These are phyloP conservation scores for Wallacemonas sp. DNA, from an alignment of 208 protist genomes.

Conservation along the genomic window DNA sequence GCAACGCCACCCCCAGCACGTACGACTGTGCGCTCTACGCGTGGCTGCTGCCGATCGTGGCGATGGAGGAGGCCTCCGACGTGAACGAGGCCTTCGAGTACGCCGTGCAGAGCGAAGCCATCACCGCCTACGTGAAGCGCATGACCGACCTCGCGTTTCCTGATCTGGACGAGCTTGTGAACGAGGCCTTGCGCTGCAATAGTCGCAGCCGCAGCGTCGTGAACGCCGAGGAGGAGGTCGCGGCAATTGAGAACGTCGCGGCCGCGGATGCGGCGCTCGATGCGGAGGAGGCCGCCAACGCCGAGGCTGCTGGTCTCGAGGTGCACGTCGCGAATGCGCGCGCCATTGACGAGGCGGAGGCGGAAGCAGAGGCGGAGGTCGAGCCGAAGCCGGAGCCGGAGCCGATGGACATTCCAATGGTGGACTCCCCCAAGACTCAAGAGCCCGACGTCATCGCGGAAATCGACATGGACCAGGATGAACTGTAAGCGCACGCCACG, in stretches of 20 bases:
- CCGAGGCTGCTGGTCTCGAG: background rate
- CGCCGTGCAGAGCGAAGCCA: constrained; percentile 43
- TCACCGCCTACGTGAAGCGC: constrained; percentile 55
- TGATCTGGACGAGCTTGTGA: constrained; percentile 37
- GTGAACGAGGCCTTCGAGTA: constrained; percentile 51
- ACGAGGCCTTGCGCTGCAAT: background rate
- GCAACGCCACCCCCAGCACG: constrained; percentile 33
- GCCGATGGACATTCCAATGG: constrained; percentile 1
- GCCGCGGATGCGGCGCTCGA: background rate
- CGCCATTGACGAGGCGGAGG: background rate
- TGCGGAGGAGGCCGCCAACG: background rate
- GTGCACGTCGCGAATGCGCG: background rate
- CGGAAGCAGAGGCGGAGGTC: no score
- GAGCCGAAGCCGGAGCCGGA: no score
- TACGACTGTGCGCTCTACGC: constrained; percentile 77
- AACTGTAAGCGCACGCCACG: constrained; percentile 1
- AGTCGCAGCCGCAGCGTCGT: background rate
- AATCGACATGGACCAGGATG: background rate
- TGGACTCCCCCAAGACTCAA: constrained; percentile 8
- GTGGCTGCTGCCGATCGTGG: constrained; percentile 53
- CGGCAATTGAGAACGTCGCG: background rate
- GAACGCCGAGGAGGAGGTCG: constrained; percentile 12
- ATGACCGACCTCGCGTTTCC: constrained; percentile 52
- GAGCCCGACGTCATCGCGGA: background rate
- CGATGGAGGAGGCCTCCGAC: constrained; percentile 35